Conservation (phyloP, 1,284 basidiomycete species). For the Rhodotorula sp. region DNA sequence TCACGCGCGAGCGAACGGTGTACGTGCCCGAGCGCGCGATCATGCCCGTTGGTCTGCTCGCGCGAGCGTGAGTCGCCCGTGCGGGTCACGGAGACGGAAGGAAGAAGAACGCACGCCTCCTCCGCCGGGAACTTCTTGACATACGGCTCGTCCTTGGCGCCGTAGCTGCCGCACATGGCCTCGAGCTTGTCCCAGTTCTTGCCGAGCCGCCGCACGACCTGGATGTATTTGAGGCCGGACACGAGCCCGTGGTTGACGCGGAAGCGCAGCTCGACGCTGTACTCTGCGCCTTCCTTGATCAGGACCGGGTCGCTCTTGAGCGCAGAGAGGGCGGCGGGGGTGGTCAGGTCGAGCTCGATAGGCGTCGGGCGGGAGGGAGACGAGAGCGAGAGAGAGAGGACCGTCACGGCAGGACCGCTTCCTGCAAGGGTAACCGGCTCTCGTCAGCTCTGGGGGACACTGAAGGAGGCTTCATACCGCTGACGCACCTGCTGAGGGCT, state of each 20-base stretch:
- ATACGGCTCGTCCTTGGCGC: conserved; percentile 60
- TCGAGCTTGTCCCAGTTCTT: conserved; percentile 70
- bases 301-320: conserved; percentile 56
- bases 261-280: conserved; percentile 81
- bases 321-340: conserved; percentile 52
- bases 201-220: conserved; percentile 73
- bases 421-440: neutral
- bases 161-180: conserved; percentile 87
- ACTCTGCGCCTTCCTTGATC: conserved; percentile 58
- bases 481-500: conserved; percentile 31
- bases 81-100: neutral
- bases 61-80: neutral
- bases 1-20: conserved; percentile 71
- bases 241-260: conserved; percentile 56
- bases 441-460: neutral
- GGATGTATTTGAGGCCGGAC: conserved; percentile 73
- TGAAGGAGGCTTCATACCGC: neutral
- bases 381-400: conserved; percentile 53
- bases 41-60: conserved; percentile 66
- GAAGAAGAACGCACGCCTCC: conserved; percentile 42
- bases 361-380: conserved; percentile 53
- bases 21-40: conserved; percentile 76
- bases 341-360: conserved; percentile 56
- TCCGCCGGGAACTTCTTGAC: conserved; percentile 53
- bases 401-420: conserved; percentile 28